Evolutionary conservation across 2,329 filamentous ascomycete genomes (phyloP).

Genomic region (Aspergillus alliaceus): DNA sequence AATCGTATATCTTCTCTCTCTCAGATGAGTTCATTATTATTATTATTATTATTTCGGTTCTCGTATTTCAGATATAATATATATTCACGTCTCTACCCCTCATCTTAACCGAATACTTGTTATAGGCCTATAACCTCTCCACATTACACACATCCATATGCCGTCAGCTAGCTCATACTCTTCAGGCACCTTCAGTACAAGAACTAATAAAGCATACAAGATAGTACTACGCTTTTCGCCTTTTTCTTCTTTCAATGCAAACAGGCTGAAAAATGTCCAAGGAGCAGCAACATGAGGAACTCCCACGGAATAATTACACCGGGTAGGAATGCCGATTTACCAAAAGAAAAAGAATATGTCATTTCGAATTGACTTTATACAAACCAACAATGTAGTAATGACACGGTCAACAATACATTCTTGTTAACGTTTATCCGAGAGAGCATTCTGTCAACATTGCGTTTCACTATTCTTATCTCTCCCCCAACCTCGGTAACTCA

Average conservation of each 20-base stretch:
- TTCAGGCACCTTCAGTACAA: too few relatives aligned
- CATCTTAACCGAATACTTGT: too few relatives aligned
- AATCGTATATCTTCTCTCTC: too few relatives aligned
- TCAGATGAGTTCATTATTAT: neutral
- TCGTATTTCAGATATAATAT: neutral
- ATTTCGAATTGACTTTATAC: neutral
- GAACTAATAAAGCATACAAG: too few relatives aligned
- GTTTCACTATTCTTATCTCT: neutral
- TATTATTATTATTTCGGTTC: too few relatives aligned
- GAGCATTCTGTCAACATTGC: neutral
- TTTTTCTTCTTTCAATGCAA: neutral
- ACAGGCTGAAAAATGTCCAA: neutral
- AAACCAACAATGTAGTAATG: neutral
- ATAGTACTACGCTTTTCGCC: too few relatives aligned
- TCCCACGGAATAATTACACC: too few relatives aligned
- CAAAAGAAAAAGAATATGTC: too few relatives aligned
- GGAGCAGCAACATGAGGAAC: too few relatives aligned
- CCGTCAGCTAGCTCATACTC: neutral
- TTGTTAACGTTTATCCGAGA: neutral
- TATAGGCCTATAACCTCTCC: too few relatives aligned
- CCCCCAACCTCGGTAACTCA: constrained; percentile 25
- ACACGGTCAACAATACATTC: neutral
- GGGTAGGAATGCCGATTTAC: too few relatives aligned
- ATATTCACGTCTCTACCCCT: neutral
- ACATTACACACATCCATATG: neutral